Conservation (phyloP, 2,329 filamentous ascomycete species). For the Stylonectria norvegica region DNA sequence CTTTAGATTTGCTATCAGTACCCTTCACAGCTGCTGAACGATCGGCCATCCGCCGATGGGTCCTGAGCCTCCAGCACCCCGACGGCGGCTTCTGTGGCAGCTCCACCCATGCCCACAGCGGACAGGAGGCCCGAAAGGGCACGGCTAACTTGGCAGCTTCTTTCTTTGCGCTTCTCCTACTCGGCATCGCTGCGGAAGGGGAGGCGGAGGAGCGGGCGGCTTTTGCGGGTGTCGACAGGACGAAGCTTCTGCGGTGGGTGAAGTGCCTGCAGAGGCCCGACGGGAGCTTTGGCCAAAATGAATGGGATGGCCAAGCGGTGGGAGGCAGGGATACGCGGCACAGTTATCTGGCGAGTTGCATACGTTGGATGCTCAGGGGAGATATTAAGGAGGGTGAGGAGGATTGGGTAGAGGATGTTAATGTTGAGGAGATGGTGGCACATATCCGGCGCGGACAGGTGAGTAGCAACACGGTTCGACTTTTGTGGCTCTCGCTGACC, state of each 20-base stretch:
- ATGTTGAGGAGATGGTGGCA: slow-evolving; percentile 64
- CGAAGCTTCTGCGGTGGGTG: slow-evolving; percentile 70
- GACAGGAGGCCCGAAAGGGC: slow-evolving; percentile 43
- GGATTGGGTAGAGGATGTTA: slow-evolving; percentile 65
- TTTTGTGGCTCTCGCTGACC: slow-evolving; percentile 5
- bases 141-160: slow-evolving; percentile 78
- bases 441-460: slow-evolving; percentile 67
- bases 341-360: slow-evolving; percentile 77
- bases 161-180: slow-evolving; percentile 76
- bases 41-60: slow-evolving; percentile 62
- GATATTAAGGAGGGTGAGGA: slow-evolving; percentile 47
- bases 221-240: slow-evolving; percentile 63
- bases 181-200: slow-evolving; percentile 52
- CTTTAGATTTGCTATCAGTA: slow-evolving; percentile 73
- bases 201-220: slow-evolving; percentile 39
- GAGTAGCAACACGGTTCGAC: not conserved
- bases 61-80: slow-evolving; percentile 81
- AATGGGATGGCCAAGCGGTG: slow-evolving; percentile 58
- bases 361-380: slow-evolving; percentile 78
- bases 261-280: slow-evolving; percentile 71
- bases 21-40: slow-evolving; percentile 49
- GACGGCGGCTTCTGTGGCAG: slow-evolving; percentile 86
- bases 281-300: slow-evolving; percentile 86
- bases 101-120: slow-evolving; percentile 55
- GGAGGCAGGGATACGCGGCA: slow-evolving; percentile 84